Evolutionary conservation across 1,139 yeast species (phyloP), one percentile per base, ranked within the genome.

Genomic region (Saccharomyces pastorianus): DNA sequence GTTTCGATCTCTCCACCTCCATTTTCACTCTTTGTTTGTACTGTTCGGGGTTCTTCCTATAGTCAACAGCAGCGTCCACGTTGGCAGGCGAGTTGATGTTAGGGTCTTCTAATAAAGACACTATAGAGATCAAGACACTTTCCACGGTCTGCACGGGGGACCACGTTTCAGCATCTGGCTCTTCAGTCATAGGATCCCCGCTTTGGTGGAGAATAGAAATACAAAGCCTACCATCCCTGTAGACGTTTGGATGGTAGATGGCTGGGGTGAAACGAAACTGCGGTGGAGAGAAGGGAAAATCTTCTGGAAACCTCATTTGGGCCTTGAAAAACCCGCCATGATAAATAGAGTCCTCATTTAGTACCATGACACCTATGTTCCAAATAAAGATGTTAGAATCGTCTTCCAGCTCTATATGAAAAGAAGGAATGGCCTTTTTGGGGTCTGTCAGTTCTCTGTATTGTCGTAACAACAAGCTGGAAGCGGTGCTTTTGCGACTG

Each of bases 291-390:
- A 82, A 91, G 1, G 98, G 98, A 73, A 85, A 91, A 71, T 90
- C 96, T 41, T 78, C 75, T 2, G 98, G 98, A 73, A 91, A 91
- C 62, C 86, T 78, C 96, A 91, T 88, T 70, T 88, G 95, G 27
- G 96, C 96, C 70, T 84, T 88, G 73, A 91, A 87, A 71, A 88
- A 91, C n/a, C 97, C 98, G 50, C 97, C 97, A 66, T 91, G 90
- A 73, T 88, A 91, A 64, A 88, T 85, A 28, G 96, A 88, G 60
- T 89, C 96, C 64, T 86, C 85, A 70, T 88, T 87, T 56, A 89
- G 79, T 28, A 91, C 95, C 90, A 90, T 89, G 56, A 91, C 88
- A 23, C 96, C 97, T 57, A 91, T 80, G 70, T 88, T 88, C 98
- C 96, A 91, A 59, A 84, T 80, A 66, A 89, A 90, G 63, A 91